Evolutionary conservation across 176 grass and related monocot species (phyloP).

Genomic region (Paspalum vaginatum): DNA sequence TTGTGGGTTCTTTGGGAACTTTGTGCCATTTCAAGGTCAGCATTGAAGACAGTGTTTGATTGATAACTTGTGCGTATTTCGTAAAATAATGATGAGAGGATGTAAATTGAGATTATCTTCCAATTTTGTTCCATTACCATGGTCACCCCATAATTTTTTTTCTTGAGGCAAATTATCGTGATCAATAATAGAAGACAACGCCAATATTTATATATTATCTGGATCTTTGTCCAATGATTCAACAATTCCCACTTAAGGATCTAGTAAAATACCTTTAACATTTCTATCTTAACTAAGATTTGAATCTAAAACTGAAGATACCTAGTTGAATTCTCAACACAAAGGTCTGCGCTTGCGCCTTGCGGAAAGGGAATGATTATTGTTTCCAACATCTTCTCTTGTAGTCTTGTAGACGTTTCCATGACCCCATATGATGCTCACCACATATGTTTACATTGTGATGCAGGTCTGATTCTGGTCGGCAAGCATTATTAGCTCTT

Average conservation of each 20-base stretch:
- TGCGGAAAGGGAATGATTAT: not conserved
- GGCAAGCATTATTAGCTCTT: slow-evolving; percentile 85
- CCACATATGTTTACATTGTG: slow-evolving; percentile 32
- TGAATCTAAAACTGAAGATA: slow-evolving; percentile 29
- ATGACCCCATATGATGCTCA: slow-evolving; percentile 11
- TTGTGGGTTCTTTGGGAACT: slow-evolving; percentile 98
- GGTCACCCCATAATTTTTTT: not conserved
- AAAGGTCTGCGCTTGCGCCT: not conserved
- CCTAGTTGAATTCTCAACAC: slow-evolving; percentile 10
- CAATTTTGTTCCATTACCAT: not conserved
- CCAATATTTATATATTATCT: not conserved
- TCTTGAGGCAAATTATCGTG: not conserved
- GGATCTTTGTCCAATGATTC: slow-evolving; percentile 14
- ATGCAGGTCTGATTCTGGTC: slow-evolving; percentile 88
- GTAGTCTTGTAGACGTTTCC: slow-evolving; percentile 10
- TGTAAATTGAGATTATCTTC: slow-evolving; percentile 19
- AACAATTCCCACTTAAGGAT: not conserved
- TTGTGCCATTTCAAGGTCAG: slow-evolving; percentile 91
- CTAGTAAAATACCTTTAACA: slow-evolving; percentile 18
- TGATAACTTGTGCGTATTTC: not conserved
- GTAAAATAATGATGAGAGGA: slow-evolving; percentile 22
- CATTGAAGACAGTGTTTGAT: slow-evolving; percentile 32
- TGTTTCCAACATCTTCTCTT: slow-evolving; percentile 27
- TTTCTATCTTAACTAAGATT: slow-evolving; percentile 27
- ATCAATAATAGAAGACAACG: slow-evolving; percentile 3